Conservation (phyloP, 371 early-diverging fungal genomes). For the Circinella umbellata region DNA sequence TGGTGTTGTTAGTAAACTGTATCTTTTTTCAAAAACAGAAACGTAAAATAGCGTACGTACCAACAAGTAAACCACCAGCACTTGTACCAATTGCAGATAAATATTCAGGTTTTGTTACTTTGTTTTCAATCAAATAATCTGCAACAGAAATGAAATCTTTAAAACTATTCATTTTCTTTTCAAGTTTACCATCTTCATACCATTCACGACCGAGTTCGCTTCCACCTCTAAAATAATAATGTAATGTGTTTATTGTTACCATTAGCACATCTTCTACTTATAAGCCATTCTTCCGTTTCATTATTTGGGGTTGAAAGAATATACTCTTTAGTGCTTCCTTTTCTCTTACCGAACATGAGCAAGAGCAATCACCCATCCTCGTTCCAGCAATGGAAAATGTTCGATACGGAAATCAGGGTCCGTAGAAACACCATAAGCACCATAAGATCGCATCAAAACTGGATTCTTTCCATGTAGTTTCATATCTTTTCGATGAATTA, state of each 20-base stretch:
- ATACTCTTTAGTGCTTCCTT: neutral
- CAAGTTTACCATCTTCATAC: constrained; percentile 75
- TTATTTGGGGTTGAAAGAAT: neutral
- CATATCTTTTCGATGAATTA: constrained; percentile 64
- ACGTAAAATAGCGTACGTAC: constrained; percentile 31
- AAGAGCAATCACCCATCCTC: constrained; percentile 84
- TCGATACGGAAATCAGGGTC: constrained; percentile 87
- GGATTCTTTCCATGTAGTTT: constrained; percentile 68
- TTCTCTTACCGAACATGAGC: constrained; percentile 78
- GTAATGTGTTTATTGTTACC: too few species aligned
- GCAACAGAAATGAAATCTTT: constrained; percentile 73
- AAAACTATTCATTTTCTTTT: constrained; percentile 74
- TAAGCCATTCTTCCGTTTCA: too few species aligned
- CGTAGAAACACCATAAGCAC: constrained; percentile 83
- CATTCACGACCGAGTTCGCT: constrained; percentile 79
- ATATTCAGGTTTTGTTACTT: constrained; percentile 53
- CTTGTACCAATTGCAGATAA: constrained; percentile 75
- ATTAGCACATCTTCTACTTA: too few species aligned
- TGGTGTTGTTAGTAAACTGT: neutral
- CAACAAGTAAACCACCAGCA: constrained; percentile 80
- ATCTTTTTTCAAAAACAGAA: constrained; percentile 1
- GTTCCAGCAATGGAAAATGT: constrained; percentile 73
- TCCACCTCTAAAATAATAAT: constrained; percentile 66
- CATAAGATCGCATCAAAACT: constrained; percentile 78
- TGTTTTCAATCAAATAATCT: constrained; percentile 60